Evolutionary conservation across 2,329 filamentous ascomycete species (phyloP).

Genomic region (Juglanconis juglandina): DNA sequence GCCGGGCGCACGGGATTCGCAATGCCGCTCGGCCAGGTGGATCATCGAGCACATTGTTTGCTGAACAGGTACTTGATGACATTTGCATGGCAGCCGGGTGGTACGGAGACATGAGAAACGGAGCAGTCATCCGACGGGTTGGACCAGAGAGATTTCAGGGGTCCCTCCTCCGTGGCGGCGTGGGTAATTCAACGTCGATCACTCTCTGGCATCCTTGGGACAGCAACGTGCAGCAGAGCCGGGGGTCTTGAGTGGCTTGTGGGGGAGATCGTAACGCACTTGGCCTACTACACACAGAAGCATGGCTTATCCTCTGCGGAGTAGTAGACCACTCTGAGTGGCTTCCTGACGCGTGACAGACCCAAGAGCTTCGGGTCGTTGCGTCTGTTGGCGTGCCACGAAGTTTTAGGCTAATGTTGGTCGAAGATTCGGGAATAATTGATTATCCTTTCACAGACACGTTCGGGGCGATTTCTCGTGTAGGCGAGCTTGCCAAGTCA

Average conservation of each 20-base stretch:
- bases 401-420: not conserved
- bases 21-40: not conserved
- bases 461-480: not conserved
- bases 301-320: no score
- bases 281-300: no score
- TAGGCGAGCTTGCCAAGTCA: not conserved
- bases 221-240: no score
- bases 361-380: not conserved
- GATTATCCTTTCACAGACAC: not conserved
- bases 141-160: not conserved
- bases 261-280: no score
- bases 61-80: not conserved
- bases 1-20: no score
- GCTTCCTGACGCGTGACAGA: not conserved
- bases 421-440: not conserved
- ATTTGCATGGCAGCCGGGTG: not conserved
- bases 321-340: no score
- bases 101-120: not conserved
- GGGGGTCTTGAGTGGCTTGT: no score
- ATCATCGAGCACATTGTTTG: not conserved
- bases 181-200: not conserved
- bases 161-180: not conserved
- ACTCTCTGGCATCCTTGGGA: no score
- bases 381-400: not conserved
- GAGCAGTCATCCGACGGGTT: not conserved